A percentile compares a stretch with the other conserved stretches of the same genome.
Evolutionary conservation across 805 yeast genomes (phyloP).

Genomic region (Schwanniomyces polymorphus): DNA sequence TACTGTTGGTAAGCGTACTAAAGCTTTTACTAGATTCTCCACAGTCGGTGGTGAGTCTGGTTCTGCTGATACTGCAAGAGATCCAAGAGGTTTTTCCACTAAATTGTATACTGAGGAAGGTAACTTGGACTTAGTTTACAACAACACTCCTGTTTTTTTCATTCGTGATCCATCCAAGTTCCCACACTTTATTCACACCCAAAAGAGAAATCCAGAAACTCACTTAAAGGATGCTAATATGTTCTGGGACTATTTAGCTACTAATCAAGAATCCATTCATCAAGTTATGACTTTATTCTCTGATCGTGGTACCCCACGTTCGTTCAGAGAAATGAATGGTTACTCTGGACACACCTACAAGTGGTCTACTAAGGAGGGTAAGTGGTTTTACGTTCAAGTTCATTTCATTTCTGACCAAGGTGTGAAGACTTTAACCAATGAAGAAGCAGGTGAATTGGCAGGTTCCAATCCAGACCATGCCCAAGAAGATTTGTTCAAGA

Average conservation of each 20-base stretch:
- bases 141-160: conserved; percentile 85
- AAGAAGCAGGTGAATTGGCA: conserved; percentile 65
- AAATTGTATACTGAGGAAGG: conserved; percentile 85
- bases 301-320: conserved; percentile 81
- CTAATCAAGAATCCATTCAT: conserved; percentile 73
- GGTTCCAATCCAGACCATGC: conserved; percentile 84
- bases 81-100: conserved; percentile 82
- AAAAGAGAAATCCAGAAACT: conserved; percentile 82
- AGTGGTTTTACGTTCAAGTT: conserved; percentile 77
- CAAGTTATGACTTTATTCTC: conserved; percentile 73
- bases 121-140: conserved; percentile 80
- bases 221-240: conserved; percentile 76
- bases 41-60: conserved; percentile 88
- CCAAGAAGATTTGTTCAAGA: conserved; percentile 75
- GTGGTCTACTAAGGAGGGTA: conserved; percentile 74
- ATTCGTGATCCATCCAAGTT: conserved; percentile 83
- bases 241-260: conserved; percentile 82
- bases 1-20: conserved; percentile 77
- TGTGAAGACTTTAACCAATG: conserved; percentile 49
- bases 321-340: conserved; percentile 78
- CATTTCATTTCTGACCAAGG: conserved; percentile 72
- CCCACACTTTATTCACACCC: conserved; percentile 87
- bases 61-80: conserved; percentile 80
- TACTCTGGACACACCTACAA: conserved; percentile 84
- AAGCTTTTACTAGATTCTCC: conserved; percentile 72